Evolutionary conservation across 805 yeast species (phyloP).

Genomic region (Zygosaccharomyces gambellarensis): DNA sequence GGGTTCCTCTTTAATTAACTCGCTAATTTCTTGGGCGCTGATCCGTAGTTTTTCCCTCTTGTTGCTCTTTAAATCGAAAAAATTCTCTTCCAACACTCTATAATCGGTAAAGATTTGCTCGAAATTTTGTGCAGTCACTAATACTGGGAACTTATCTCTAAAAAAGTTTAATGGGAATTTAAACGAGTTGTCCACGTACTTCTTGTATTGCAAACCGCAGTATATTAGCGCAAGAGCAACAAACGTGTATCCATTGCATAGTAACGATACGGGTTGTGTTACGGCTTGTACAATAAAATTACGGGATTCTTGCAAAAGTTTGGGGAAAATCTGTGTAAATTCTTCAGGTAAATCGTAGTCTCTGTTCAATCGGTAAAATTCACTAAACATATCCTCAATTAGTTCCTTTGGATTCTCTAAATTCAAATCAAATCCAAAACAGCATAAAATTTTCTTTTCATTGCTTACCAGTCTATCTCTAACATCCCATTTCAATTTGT

Average conservation of each 20-base stretch:
- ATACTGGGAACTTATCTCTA: constrained; percentile 25
- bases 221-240: constrained; percentile 29
- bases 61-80: constrained; percentile 34
- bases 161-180: constrained; percentile 33
- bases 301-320: constrained; percentile 32
- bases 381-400: constrained; percentile 34
- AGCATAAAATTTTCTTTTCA: constrained; percentile 30
- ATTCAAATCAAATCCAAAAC: constrained; percentile 34
- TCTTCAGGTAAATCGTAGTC: constrained; percentile 27
- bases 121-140: constrained; percentile 20
- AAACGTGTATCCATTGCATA: constrained; percentile 33
- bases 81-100: constrained; percentile 31
- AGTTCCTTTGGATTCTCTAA: constrained; percentile 34
- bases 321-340: constrained; percentile 30
- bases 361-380: constrained; percentile 30
- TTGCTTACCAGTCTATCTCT: constrained; percentile 33
- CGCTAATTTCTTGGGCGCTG: constrained; percentile 20
- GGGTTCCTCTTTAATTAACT: constrained; percentile 25
- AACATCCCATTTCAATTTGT: constrained; percentile 36
- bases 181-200: constrained; percentile 23
- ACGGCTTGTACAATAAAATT: constrained; percentile 35
- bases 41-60: constrained; percentile 31
- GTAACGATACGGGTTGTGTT: constrained; percentile 35
- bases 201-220: constrained; percentile 32
- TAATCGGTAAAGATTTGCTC: constrained; percentile 29